These are phyloP conservation scores for Cardamine resedifolia DNA, from an alignment of 345 rosid species.

Conservation along the genomic window DNA sequence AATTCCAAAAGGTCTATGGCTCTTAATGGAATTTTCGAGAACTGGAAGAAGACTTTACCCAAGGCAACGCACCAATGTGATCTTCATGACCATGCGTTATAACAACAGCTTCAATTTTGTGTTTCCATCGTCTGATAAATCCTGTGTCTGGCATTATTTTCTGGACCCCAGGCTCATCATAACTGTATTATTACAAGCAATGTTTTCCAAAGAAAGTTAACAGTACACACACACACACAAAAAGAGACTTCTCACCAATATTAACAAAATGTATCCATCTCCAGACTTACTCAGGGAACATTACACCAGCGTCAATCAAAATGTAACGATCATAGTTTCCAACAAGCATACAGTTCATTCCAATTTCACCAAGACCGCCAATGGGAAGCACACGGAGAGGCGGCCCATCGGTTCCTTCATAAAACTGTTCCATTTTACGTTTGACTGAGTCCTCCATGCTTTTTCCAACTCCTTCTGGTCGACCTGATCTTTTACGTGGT, in stretches of 20 bases:
- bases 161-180: constrained; percentile 92
- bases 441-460: constrained; percentile 96
- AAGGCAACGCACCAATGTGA: constrained; percentile 99
- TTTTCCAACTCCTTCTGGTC: constrained; percentile 78
- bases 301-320: constrained; percentile 88
- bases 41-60: constrained; percentile 80
- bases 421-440: constrained; percentile 95
- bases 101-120: constrained; percentile 94
- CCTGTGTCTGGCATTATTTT: constrained; percentile 94
- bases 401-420: constrained; percentile 89
- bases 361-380: constrained; percentile 98
- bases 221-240: not conserved
- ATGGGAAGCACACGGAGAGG: constrained; percentile 95
- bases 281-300: constrained; percentile 97
- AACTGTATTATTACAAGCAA: constrained; percentile 49
- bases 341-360: constrained; percentile 99
- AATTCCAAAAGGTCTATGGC: not conserved
- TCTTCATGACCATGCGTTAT: constrained; percentile 99
- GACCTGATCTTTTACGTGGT: constrained; percentile 55
- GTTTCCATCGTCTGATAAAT: constrained; percentile 91
- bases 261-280: constrained; percentile 5
- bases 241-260: not conserved
- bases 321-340: constrained; percentile 93
- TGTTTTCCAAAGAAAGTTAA: constrained; percentile 16
- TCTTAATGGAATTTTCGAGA: not conserved